Base-by-base conservation (phyloP, 2,329 filamentous ascomycete genomes). In the Aspergillus proliferans region DNA sequence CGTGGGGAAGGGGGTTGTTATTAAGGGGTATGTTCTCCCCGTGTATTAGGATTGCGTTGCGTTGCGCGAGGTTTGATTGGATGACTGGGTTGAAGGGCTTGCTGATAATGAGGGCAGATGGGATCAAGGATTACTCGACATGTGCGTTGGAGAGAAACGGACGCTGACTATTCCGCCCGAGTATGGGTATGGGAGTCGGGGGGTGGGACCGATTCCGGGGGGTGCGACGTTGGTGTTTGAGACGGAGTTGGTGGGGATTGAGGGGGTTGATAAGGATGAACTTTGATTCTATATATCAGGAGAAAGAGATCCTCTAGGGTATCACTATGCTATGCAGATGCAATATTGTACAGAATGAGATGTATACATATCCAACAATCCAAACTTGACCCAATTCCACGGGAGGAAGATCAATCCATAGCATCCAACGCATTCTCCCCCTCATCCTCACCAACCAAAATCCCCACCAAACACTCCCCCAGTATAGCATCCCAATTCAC, bases 141-240 rank as follows among this genome's bases (percentile, higher is more conserved):
- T 97, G 91, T 97, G 93, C 72, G 86, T 94, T 60, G 92, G 93
- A 54, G 92, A 97, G 78, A 92, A 91, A 78, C 82, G 86, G 59
- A 92, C 82, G 48, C 74, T 98, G 69, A 96, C 86, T 18, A 93
- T 98, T 49, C 89, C 90, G n/a, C 88, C 92, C 18, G 82, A 85
- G 64, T 75, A 86, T 64, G 93, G 83, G 43, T 98, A 97, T 70
- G 93, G 93, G 45, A 75, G 85, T 54, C 78, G 83, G 47, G 77
- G 71, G 34, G 81, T 88, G 66, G 90, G 90, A 1, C 89, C 90
- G 19, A 97, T 97, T 64, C 90, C 91, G 15, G 83, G 80, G 4
- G 85, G 84, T 28, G 83, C 87, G 58, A 94, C 88, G 50, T 72
- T 97, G 63, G 83, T 97, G 47, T 96, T 97, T 66, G 88, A 95